phyloP scores from a whole-genome alignment of 2,329 filamentous ascomycete genomes.

The Penicillium hordei region DNA sequence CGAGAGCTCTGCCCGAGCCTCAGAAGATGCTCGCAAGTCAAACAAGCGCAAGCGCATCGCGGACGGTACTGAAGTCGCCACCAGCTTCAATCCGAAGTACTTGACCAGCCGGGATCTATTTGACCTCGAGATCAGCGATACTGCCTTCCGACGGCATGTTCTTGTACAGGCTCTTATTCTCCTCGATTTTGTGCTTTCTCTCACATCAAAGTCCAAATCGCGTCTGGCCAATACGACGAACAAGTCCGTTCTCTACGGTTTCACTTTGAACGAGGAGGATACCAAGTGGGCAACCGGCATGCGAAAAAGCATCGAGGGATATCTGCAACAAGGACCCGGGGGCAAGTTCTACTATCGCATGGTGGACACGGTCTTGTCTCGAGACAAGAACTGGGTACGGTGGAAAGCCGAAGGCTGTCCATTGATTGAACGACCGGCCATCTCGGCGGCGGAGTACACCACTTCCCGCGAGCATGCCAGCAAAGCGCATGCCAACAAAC shows the following conservation, averaged over 20 bases:
- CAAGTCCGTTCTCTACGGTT: constrained; percentile 83
- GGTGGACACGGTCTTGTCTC: constrained; percentile 90
- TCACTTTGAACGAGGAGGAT: constrained; percentile 77
- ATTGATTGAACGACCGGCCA: constrained; percentile 72
- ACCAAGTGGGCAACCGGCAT: constrained; percentile 82
- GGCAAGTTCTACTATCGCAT: constrained; percentile 94
- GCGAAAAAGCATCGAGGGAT: constrained; percentile 75
- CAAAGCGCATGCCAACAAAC: constrained; percentile 68
- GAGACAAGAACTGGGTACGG: constrained; percentile 98
- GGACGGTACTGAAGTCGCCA: constrained; percentile 63
- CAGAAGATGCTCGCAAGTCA: constrained; percentile 64
- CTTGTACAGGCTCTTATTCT: constrained; percentile 93
- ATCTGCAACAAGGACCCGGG: constrained; percentile 76
- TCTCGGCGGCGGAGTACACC: constrained; percentile 68
- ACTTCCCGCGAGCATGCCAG: constrained; percentile 66
- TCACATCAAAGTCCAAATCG: constrained; percentile 78
- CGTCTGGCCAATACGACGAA: constrained; percentile 74
- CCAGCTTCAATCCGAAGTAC: constrained; percentile 94
- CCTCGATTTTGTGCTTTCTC: constrained; percentile 90
- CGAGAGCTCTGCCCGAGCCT: constrained; percentile 56
- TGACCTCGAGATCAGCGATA: constrained; percentile 90
- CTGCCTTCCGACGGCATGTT: constrained; percentile 90
- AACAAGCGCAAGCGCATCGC: constrained; percentile 69
- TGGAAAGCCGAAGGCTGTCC: constrained; percentile 97
- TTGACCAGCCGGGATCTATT: constrained; percentile 96